Conservation (phyloP, 2,329 filamentous ascomycete genomes). For the Penicillium fuscoglaucum region DNA sequence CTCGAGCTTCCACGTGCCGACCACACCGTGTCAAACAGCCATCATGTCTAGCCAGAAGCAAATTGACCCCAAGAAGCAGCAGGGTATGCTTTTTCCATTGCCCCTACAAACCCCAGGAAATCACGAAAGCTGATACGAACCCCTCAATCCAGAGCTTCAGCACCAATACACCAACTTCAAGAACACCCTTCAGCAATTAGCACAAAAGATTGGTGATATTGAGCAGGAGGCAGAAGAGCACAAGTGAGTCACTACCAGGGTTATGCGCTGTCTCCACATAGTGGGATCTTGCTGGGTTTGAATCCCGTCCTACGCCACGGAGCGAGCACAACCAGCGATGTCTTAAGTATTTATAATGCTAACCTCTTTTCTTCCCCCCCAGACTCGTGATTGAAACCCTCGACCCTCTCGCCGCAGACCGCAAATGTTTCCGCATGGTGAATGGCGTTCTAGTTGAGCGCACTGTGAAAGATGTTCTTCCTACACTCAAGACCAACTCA, state of each 20-base stretch:
- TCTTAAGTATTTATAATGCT: constrained; percentile 18
- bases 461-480: constrained; percentile 88
- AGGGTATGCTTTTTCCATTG: constrained; percentile 38
- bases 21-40: constrained; percentile 12
- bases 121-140: constrained; percentile 10
- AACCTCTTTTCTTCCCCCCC: constrained; percentile 2
- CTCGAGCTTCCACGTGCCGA: constrained; percentile 24
- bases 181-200: constrained; percentile 80
- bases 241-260: constrained; percentile 64
- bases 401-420: constrained; percentile 74
- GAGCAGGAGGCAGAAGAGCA: constrained; percentile 98
- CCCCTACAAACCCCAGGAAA: background rate
- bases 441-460: constrained; percentile 94
- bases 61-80: constrained; percentile 47
- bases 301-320: background rate
- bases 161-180: constrained; percentile 58
- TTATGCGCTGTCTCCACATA: background rate
- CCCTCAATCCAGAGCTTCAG: constrained; percentile 46
- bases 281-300: background rate
- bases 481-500: constrained; percentile 87
- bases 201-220: constrained; percentile 94
- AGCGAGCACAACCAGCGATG: background rate
- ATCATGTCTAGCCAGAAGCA: constrained; percentile 45
- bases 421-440: constrained; percentile 98
- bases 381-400: constrained; percentile 95